Evolutionary conservation across 139 green algal species (phyloP).

Genomic region (Chlamydomonas schloesseri): DNA sequence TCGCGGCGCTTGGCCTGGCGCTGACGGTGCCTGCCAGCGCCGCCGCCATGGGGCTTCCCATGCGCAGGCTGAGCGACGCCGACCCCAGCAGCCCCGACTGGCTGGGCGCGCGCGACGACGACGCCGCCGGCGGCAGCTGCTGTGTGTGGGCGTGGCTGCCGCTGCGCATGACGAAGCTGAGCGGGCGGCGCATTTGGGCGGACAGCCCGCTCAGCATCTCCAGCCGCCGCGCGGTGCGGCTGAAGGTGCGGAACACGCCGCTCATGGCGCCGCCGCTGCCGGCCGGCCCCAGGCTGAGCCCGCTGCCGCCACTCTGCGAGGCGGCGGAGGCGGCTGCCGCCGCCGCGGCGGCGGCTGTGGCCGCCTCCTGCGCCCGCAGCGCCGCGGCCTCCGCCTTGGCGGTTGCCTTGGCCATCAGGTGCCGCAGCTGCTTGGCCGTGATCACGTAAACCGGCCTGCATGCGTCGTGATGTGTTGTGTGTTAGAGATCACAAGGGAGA

Average conservation of each 20-base stretch:
- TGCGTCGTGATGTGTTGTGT: neutral
- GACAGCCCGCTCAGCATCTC: constrained; percentile 27
- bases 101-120: neutral
- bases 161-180: neutral
- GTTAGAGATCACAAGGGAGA: neutral
- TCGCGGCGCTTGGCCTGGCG: neutral
- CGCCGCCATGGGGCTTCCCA: neutral
- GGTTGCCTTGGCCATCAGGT: constrained; percentile 10
- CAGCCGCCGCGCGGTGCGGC: neutral
- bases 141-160: too few species aligned
- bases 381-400: neutral
- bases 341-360: neutral
- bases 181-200: neutral
- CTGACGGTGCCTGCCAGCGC: constrained; percentile 20
- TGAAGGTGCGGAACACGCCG: neutral
- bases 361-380: neutral
- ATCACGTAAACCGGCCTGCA: constrained; percentile 8
- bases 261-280: neutral
- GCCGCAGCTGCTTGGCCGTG: constrained; percentile 13
- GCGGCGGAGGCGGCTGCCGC: neutral
- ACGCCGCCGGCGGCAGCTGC: too few species aligned
- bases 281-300: neutral
- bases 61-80: neutral
- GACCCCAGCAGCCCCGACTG: neutral
- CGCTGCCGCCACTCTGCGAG: neutral